Evolutionary conservation across 2,329 filamentous ascomycete genomes (phyloP).

Genomic region (Trichophyton benhamiae): DNA sequence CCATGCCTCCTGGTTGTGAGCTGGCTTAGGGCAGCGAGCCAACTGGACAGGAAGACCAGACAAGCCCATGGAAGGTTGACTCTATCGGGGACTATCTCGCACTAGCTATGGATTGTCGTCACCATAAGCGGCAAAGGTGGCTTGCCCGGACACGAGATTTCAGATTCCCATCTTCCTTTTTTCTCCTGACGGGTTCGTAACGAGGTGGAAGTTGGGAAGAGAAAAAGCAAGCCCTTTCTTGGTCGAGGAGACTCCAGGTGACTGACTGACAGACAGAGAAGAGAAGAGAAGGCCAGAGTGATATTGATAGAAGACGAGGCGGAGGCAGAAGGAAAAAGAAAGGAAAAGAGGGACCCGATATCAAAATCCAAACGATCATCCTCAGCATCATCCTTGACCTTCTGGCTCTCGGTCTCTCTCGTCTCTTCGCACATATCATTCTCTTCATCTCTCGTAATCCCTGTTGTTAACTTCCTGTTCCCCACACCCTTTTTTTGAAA

Average conservation of each 20-base stretch:
- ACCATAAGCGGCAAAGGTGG: constrained; percentile 1
- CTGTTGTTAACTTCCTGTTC: neutral
- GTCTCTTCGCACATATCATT: too few species aligned
- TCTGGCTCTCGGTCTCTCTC: neutral
- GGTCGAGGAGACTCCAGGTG: neutral
- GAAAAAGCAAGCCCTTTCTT: neutral
- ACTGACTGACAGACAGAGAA: too few species aligned
- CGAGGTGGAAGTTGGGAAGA: neutral
- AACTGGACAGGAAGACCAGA: neutral
- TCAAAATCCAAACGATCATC: constrained; percentile 1
- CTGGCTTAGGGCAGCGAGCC: neutral
- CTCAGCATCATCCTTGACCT: neutral
- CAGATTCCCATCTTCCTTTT: neutral
- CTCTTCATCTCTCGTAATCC: neutral
- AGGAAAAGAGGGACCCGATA: neutral
- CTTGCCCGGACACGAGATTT: constrained; percentile 1
- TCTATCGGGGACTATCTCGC: constrained; percentile 2
- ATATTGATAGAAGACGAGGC: neutral
- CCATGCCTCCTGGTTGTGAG: neutral
- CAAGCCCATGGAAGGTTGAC: neutral
- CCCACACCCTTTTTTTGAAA: neutral
- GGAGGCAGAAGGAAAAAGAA: neutral
- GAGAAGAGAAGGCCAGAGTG: too few species aligned
- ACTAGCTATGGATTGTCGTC: constrained; percentile 2
- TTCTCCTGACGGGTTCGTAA: neutral